Percentiles rank a stretch among this genome's conserved stretches.
phyloP scores from a whole-genome alignment of 768 basidiomycete species.

The Tremella yokohamensis region DNA sequence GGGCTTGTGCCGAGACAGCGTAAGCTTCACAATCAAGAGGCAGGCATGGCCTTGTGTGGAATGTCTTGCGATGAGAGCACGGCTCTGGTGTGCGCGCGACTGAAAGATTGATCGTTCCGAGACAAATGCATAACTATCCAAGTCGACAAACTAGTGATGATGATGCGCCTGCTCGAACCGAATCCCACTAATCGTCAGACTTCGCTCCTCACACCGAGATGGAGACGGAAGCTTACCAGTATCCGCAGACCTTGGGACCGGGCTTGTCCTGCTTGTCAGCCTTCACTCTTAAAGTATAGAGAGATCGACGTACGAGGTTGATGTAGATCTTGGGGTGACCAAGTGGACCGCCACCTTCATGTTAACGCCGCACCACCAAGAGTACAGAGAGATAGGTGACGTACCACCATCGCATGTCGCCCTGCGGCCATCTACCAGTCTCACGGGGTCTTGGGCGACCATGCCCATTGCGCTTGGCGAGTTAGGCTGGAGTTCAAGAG shows the following conservation, averaged over 20 bases:
- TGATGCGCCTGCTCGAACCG: constrained; percentile 85
- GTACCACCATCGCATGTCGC: constrained; percentile 93
- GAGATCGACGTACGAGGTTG: constrained; percentile 67
- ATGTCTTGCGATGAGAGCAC: too few species aligned
- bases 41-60: too few species aligned
- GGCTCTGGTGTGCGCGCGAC: too few species aligned
- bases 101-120: too few species aligned
- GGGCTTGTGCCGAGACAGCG: too few species aligned
- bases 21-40: too few species aligned
- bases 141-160: constrained; percentile 52
- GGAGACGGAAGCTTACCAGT: constrained; percentile 52
- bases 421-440: constrained; percentile 73
- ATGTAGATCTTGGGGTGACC: constrained; percentile 97
- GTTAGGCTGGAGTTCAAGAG: constrained; percentile 79
- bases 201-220: background rate
- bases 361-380: background rate
- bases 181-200: constrained; percentile 63
- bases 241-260: constrained; percentile 79
- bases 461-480: constrained; percentile 89
- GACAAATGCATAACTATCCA: too few species aligned
- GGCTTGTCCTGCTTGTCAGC: constrained; percentile 70
- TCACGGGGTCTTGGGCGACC: constrained; percentile 77
- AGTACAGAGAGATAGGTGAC: constrained; percentile 47
- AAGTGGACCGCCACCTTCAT: constrained; percentile 79
- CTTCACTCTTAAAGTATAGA: background rate